phyloP scores from a whole-genome alignment of 345 rosid genomes.

The Diplotaxis tenuifolia region DNA sequence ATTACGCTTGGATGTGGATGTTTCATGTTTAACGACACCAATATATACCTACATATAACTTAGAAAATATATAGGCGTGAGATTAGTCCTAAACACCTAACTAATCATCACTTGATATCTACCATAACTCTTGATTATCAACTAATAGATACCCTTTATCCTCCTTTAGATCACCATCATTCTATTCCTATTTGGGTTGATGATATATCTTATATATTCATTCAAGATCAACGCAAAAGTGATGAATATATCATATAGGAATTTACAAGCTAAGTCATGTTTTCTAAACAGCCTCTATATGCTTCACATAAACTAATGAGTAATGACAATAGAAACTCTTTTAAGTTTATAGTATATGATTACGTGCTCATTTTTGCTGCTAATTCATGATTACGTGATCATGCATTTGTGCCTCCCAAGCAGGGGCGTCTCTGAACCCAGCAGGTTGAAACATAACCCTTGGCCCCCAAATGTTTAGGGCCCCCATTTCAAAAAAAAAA shows the following conservation, averaged over 20 bases:
- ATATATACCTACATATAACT: constrained; percentile 2
- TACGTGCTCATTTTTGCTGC: neutral
- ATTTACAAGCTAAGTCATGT: neutral
- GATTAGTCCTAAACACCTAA: constrained; percentile 30
- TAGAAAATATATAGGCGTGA: constrained; percentile 7
- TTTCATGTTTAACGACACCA: constrained; percentile 2
- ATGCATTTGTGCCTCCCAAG: neutral
- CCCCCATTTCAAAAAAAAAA: no score
- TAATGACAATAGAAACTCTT: neutral
- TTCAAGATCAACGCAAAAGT: constrained; percentile 8
- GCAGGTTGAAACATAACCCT: no score
- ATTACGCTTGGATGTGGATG: constrained; percentile 1
- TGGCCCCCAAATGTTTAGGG: no score
- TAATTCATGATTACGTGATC: constrained; percentile 1
- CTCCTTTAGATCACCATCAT: constrained; percentile 22
- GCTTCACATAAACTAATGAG: neutral
- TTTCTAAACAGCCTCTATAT: neutral
- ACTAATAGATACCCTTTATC: constrained; percentile 26
- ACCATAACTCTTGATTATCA: neutral
- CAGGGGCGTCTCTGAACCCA: no score
- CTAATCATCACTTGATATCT: constrained; percentile 18
- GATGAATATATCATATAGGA: neutral
- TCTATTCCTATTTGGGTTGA: neutral
- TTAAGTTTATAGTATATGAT: constrained; percentile 5
- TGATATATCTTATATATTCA: neutral